Evolutionary conservation across 345 rosid species (phyloP), one percentile per base, ranked within the genome.

Genomic region (Clausena lansium): DNA sequence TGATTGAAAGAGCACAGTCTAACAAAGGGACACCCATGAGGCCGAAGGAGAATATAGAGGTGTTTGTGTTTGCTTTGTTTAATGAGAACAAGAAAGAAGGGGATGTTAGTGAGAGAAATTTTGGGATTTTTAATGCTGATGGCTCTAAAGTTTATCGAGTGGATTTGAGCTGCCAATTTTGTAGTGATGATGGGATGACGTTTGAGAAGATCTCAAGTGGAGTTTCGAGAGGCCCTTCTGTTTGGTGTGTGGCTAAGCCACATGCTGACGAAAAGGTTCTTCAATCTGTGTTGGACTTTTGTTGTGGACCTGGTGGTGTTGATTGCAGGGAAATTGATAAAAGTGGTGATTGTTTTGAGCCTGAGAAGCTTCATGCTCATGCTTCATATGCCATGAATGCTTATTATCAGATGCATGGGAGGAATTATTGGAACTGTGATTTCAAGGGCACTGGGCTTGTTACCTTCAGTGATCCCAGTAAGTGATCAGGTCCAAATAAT

Each of bases 361-460:
- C 91, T 4, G 82, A 84, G 50, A 91, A 85, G 83, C 69, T 91
- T n/a, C 90, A 89, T 67, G 91, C 94, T 0, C 94, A 85, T 75
- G 91, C 94, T 3, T 91, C 92, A 7, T 87, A 72, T 75, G 91
- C 92, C 79, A 89, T 91, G 92, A 91, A 91, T 80, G 85, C 88
- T 35, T 89, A 91, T 75, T 87, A 91, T 73, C 92, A 89, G 71
- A 89, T 89, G 85, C 94, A 87, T 67, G 94, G 94, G 1, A 88
- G 94, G 76, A 91, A 89, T 77, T 89, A 91, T 71, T 91, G 94
- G 94, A 91, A 91, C 77, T 91, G 92, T 60, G 91, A 89, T 80
- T 91, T 91, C 83, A 89, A 89, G 75, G 94, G 89, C 66, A 83
- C 90, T 15, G 94, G 90, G 2, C 84, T 91, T 27, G 91, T 89